Evolutionary conservation across 768 basidiomycete genomes (phyloP).

Genomic region (Leccinum olivaceopallidum): DNA sequence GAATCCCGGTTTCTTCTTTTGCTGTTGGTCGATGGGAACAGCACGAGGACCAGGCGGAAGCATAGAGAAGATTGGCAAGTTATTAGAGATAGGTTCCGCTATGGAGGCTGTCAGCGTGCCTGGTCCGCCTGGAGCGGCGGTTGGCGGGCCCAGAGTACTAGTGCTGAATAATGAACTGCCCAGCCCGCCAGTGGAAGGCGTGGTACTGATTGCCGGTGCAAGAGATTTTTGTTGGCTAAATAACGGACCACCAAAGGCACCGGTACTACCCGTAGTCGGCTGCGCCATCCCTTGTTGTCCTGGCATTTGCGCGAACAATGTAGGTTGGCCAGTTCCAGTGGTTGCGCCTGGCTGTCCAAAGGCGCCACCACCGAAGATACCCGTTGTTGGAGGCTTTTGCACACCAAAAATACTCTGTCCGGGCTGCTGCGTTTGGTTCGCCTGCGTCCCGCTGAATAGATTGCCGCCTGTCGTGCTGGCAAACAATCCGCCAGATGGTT

Average conservation of each 20-base stretch:
- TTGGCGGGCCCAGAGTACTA: slow-evolving; percentile 40
- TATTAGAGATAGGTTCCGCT: slow-evolving; percentile 76
- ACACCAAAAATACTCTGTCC: slow-evolving; percentile 32
- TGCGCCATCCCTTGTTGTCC: slow-evolving; percentile 44
- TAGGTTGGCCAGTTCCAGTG: slow-evolving; percentile 32
- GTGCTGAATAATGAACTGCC: slow-evolving; percentile 43
- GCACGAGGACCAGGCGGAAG: slow-evolving; percentile 71
- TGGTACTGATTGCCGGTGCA: slow-evolving; percentile 47
- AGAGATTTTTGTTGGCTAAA: slow-evolving; percentile 52
- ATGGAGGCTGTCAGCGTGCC: slow-evolving; percentile 81
- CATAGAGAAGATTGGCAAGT: slow-evolving; percentile 73
- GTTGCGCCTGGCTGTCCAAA: slow-evolving; percentile 43
- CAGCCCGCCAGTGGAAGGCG: slow-evolving; percentile 40
- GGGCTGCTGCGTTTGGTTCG: slow-evolving; percentile 39
- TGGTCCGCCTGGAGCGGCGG: slow-evolving; percentile 47
- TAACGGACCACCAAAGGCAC: slow-evolving; percentile 43
- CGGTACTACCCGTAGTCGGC: slow-evolving; percentile 31
- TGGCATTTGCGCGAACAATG: slow-evolving; percentile 54
- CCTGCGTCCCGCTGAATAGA: slow-evolving; percentile 39
- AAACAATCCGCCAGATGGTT: slow-evolving; percentile 37
- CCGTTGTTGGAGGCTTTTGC: slow-evolving; percentile 33
- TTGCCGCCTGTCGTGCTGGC: slow-evolving; percentile 34
- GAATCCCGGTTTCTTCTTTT: slow-evolving; percentile 77
- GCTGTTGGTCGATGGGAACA: slow-evolving; percentile 55
- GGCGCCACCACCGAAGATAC: slow-evolving; percentile 52